These are phyloP conservation scores for Mycena rebaudengoi DNA, from an alignment of 768 basidiomycete genomes.

Conservation along the genomic window DNA sequence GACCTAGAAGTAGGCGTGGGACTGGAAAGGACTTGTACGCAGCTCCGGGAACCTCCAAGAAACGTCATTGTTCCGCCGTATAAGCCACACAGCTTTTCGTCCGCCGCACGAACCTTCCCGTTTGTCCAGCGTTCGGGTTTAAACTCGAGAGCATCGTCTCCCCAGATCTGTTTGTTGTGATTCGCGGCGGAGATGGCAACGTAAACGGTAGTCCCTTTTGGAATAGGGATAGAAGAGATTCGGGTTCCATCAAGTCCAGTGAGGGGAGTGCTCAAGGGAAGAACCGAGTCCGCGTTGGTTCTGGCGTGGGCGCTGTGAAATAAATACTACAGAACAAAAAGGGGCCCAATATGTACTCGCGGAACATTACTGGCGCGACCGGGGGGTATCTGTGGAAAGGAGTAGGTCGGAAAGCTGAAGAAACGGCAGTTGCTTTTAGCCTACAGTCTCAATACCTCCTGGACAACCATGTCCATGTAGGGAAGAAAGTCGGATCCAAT, in stretches of 20 bases:
- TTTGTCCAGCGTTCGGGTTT: background rate
- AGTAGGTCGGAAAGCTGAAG: too few species aligned
- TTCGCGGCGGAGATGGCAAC: background rate
- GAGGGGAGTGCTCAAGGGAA: background rate
- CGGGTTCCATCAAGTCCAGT: background rate
- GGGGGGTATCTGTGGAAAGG: background rate
- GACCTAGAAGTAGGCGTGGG: background rate
- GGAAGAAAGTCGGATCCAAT: background rate
- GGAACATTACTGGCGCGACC: background rate
- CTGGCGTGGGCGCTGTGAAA: background rate
- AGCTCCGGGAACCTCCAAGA: too few species aligned
- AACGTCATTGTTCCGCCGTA: too few species aligned
- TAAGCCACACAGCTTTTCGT: too few species aligned
- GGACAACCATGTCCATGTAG: background rate
- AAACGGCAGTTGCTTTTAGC: too few species aligned
- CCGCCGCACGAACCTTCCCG: too few species aligned
- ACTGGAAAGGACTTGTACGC: too few species aligned
- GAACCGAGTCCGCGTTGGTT: background rate
- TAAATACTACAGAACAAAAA: too few species aligned
- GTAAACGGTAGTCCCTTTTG: background rate
- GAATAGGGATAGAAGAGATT: background rate
- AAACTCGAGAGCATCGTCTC: background rate
- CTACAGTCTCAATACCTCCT: background rate
- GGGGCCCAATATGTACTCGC: background rate
- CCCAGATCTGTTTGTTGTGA: background rate